Evolutionary conservation across 106 monocot genomes (phyloP), one percentile per base, ranked within the genome.

Genomic region (Dendrobium chrysotoxum): DNA sequence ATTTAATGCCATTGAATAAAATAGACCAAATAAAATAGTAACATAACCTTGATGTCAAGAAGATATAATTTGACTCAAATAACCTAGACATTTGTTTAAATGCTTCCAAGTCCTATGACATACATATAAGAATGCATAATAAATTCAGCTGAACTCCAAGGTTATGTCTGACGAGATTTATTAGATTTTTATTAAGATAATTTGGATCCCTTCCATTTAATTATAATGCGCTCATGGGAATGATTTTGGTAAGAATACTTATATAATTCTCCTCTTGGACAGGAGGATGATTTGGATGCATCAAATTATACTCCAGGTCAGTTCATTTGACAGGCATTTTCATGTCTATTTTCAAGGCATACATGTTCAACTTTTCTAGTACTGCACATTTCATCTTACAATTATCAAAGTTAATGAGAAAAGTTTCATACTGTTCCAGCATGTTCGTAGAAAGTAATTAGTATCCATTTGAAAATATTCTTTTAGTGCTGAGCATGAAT

Each of bases 221-320:
- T 74, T 76, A 4, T 50, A 74, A 46, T 68, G 45, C 30, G 3
- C 54, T 5, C 26, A 39, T 20, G 20, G 0, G 20, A 18, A 31
- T 31, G 26, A 15, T 12, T 68, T 54, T 45, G 9, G 40, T 80
- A 30, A 25, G 39, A 1, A 3, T 73, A 77, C 3, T 76, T 16
- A 79, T 50, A 70, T 76, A 6, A 0, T 78, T 82, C 46, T 58
- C 80, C 21, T 81, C 12, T 67, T 83, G 8, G 9, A 25, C 68
- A 95, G 95, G 92, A 95, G 82, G 91, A 93, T 82, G 86, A 92
- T 83, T 17, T 91, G 18, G 95, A 95, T 83, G 92, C 83, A 70
- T 77, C 89, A 58, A 86, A 67, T 53, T 83, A 83, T 45, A 87
- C 85, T 76, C 91, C 89, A 88, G 93, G 95, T 91, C 39, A 65